Evolutionary conservation across 805 yeast species (phyloP).

Genomic region (Brettanomyces bruxellensis): DNA sequence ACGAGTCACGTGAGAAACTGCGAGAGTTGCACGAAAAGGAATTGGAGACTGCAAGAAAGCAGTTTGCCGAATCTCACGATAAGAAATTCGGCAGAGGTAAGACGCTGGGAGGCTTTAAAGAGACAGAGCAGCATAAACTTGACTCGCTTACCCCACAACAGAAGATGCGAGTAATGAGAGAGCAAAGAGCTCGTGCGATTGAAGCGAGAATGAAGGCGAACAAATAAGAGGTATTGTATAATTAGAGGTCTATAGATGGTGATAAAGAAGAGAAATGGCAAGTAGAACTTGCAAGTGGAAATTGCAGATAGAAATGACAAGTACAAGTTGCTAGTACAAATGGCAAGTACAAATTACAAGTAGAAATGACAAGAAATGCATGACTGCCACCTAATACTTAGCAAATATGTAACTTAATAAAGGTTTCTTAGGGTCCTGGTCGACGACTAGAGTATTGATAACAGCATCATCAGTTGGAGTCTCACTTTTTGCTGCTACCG

Average conservation of each 20-base stretch:
- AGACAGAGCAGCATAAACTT: conserved; percentile 33
- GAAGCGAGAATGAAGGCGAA: conserved; percentile 62
- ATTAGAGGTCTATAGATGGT: not conserved
- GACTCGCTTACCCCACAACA: conserved; percentile 68
- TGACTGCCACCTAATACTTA: conserved; percentile 10
- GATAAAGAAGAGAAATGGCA: not conserved
- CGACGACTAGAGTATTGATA: conserved; percentile 20
- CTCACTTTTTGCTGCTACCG: conserved; percentile 17
- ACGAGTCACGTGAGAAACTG: conserved; percentile 30
- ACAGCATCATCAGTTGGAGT: conserved; percentile 24
- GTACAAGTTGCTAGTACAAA: too few species aligned
- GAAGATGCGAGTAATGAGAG: conserved; percentile 73
- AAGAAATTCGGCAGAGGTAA: not conserved
- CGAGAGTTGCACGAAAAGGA: conserved; percentile 34
- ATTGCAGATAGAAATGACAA: too few species aligned
- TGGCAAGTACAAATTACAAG: too few species aligned
- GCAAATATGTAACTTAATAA: conserved; percentile 33
- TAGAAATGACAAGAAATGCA: too few species aligned
- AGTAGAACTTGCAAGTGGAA: too few species aligned
- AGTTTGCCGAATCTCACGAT: conserved; percentile 4
- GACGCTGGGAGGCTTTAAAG: not conserved
- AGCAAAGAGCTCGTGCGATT: conserved; percentile 92
- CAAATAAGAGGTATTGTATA: not conserved
- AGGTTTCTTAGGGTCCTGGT: conserved; percentile 17
- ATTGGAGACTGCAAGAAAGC: conserved; percentile 12